Percentiles rank a stretch among this genome's conserved stretches.
Conservation (phyloP, 2,329 filamentous ascomycete genomes). For the Pseudogymnoascus sp. region DNA sequence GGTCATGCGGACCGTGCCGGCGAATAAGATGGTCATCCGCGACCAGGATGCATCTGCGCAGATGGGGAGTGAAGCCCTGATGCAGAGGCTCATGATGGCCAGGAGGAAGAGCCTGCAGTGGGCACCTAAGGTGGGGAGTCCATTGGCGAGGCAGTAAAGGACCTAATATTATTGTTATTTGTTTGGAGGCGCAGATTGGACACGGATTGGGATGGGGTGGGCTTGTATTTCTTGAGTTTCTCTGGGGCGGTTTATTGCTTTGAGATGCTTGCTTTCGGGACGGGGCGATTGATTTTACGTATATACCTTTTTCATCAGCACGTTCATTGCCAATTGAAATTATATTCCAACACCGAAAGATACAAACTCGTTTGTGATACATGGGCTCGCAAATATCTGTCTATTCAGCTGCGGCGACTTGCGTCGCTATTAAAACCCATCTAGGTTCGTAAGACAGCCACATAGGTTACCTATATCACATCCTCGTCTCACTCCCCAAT, state of each 20-base stretch:
- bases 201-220: background rate
- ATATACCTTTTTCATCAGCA: background rate
- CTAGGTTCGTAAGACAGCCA: background rate
- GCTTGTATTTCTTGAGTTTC: background rate
- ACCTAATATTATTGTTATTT: background rate
- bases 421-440: background rate
- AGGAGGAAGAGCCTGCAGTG: slow-evolving; percentile 70
- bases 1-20: slow-evolving; percentile 27
- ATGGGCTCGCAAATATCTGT: background rate
- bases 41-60: slow-evolving; percentile 29
- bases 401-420: background rate
- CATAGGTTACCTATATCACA: background rate
- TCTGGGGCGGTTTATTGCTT: slow-evolving; percentile 4
- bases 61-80: slow-evolving; percentile 35
- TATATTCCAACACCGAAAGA: background rate
- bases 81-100: slow-evolving; percentile 52
- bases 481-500: background rate
- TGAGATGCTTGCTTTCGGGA: background rate
- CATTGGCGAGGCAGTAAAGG: slow-evolving; percentile 43
- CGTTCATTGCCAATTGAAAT: background rate
- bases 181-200: background rate
- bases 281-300: background rate
- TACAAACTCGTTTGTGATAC: background rate
- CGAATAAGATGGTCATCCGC: slow-evolving; percentile 17
- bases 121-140: slow-evolving; percentile 66